Percentiles rank a stretch among this genome's conserved stretches.
Conservation (phyloP, 441 rosid genomes). For the Codiaeum variegatum region DNA sequence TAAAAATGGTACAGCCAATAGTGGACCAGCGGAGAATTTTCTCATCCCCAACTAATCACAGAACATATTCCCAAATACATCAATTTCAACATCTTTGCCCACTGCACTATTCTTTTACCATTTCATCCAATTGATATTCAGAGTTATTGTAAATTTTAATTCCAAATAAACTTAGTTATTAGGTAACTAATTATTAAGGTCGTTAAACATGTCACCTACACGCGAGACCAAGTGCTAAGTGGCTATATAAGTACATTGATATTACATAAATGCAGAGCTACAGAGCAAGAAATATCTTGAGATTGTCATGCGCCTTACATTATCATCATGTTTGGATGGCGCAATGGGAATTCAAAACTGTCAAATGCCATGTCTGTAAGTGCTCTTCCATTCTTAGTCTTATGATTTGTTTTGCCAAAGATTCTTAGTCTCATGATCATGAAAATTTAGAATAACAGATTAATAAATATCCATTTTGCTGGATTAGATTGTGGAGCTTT, state of each 20-base stretch:
- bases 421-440: no score
- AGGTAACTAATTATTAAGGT: background rate
- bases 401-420: no score
- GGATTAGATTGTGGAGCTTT: constrained; percentile 63
- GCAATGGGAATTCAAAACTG: constrained; percentile 38
- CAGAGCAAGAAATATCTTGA: constrained; percentile 6
- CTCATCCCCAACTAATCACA: background rate
- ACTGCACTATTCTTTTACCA: constrained; percentile 9
- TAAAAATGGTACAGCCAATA: background rate
- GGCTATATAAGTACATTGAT: no score
- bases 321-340: constrained; percentile 49
- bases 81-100: constrained; percentile 16
- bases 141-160: background rate
- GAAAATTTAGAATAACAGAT: no score
- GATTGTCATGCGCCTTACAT: constrained; percentile 4
- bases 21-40: background rate
- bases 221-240: background rate
- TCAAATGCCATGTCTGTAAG: constrained; percentile 67
- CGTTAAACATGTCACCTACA: background rate
- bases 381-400: background rate
- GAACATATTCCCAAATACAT: constrained; percentile 27
- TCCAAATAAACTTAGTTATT: background rate
- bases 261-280: background rate
- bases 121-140: background rate
- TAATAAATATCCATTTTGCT: background rate